These are phyloP conservation scores for Toxicodendron radicans DNA, from an alignment of 345 rosid genomes.

Conservation along the genomic window DNA sequence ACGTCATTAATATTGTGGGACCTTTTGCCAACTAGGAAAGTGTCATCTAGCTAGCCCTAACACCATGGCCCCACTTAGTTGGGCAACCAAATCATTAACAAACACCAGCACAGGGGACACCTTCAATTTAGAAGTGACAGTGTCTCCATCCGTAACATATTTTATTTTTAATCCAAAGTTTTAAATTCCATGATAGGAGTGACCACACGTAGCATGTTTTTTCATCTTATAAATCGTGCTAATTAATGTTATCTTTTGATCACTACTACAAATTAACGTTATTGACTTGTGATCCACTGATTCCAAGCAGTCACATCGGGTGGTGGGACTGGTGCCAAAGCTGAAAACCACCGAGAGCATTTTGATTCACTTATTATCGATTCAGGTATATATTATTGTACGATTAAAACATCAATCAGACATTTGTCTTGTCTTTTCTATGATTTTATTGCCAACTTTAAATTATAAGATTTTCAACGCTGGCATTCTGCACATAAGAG, in stretches of 20 bases:
- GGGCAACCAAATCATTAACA: slow-evolving; percentile 13
- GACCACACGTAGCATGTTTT: slow-evolving; percentile 47
- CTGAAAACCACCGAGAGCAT: slow-evolving; percentile 4
- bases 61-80: background rate
- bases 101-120: background rate
- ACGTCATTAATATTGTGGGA: background rate
- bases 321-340: slow-evolving; percentile 16
- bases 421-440: background rate
- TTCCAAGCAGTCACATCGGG: background rate
- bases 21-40: background rate
- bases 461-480: slow-evolving; percentile 1
- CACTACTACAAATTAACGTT: background rate
- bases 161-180: slow-evolving; percentile 3
- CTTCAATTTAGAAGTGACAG: background rate
- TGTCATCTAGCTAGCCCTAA: slow-evolving; percentile 7
- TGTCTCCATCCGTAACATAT: slow-evolving; percentile 16
- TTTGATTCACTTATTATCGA: slow-evolving; percentile 23
- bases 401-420: background rate
- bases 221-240: slow-evolving; percentile 28
- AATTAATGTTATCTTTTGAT: slow-evolving; percentile 16
- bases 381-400: background rate
- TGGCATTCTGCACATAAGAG: background rate
- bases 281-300: background rate
- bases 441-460: slow-evolving; percentile 4
- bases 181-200: slow-evolving; percentile 14